Base-by-base conservation (phyloP, 2,329 filamentous ascomycete species). In the Shiraia bambusicola region DNA sequence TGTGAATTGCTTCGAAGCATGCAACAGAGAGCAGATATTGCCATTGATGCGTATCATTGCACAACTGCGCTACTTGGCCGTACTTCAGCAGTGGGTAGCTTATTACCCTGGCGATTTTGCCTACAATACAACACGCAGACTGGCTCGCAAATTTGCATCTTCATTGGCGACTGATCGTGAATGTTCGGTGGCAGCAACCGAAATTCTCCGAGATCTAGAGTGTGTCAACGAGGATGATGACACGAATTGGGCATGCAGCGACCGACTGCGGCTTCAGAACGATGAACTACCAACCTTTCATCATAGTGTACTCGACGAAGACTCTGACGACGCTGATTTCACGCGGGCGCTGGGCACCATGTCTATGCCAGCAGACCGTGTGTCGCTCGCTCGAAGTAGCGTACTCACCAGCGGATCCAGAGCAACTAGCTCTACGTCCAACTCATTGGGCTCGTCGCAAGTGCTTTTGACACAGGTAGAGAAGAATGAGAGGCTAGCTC, bases 81-180 rank as follows among this genome's bases (percentile, higher is more conserved):
- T 93, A 6, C 74, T 97, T 44, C 88, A 89, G 4, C 87, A 88
- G 65, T 98, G 93, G 93, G 85, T 95, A 1, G 83, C 85, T 12
- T 76, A 84, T 30, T 97, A 97, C 67, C 91, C 93, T 0, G 92
- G 90, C 12, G 93, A 98, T 67, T 95, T 97, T 74, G 90, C 90
- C 1, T 83, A 86, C 48, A 79, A 85, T 2, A 78, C 78, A 15
- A 94, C 89, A 2, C 82, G 84, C 52, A 81, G 79, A 50, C 82
- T 80, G 24, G 74, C 96, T 28, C 81, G 85, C 35, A 82, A 83
- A 16, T 93, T 98, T 58, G 84, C 95, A 26, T 71, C 75, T 13
- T 79, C 84, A 28, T 73, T 97, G n/a, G 80, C 87, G 15, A 80
- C 79, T 4, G 87, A 88, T 50, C 84, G 88, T 8, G 86, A 94